Percentiles rank a stretch among this genome's conserved stretches.
Evolutionary conservation across 1,284 basidiomycete species (phyloP).

Genomic region (Cutaneotrichosporon cavernicola): DNA sequence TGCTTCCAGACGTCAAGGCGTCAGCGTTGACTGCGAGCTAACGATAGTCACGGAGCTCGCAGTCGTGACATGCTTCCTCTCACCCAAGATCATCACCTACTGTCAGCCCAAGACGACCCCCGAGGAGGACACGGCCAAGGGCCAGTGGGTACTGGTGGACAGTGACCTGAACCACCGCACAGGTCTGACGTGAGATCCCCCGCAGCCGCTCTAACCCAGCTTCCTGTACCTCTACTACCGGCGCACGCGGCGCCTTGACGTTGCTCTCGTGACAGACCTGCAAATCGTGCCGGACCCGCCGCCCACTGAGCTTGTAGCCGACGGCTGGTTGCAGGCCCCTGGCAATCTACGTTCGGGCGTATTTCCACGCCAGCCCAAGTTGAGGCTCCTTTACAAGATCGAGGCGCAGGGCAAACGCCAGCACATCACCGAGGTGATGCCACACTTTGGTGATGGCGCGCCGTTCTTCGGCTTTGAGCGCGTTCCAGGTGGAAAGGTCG

Average conservation of each 20-base stretch:
- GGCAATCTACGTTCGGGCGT: conserved; percentile 48
- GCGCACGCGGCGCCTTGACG: conserved; percentile 65
- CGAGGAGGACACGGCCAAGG: conserved; percentile 72
- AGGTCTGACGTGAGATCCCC: background rate
- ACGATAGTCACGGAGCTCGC: conserved; percentile 68
- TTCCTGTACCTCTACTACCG: conserved; percentile 75
- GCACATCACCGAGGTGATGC: conserved; percentile 81
- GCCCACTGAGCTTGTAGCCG: conserved; percentile 31
- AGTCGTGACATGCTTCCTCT: conserved; percentile 68
- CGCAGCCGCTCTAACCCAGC: conserved; percentile 13
- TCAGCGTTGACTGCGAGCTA: background rate
- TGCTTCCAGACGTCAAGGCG: background rate
- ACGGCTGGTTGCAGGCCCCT: conserved; percentile 40
- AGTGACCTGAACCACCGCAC: conserved; percentile 68
- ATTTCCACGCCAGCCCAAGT: conserved; percentile 56
- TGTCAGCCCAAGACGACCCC: conserved; percentile 69
- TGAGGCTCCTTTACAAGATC: conserved; percentile 72
- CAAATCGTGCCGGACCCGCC: conserved; percentile 37
- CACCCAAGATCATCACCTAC: conserved; percentile 58
- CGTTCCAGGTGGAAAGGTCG: conserved; percentile 60
- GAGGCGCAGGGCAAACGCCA: conserved; percentile 17
- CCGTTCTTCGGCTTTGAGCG: conserved; percentile 82
- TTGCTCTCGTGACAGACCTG: conserved; percentile 45
- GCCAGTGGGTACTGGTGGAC: conserved; percentile 82
- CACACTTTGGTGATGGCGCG: conserved; percentile 73